Evolutionary conservation across 495 filamentous ascomycete genomes (phyloP).

Genomic region (Daldinia childiae): DNA sequence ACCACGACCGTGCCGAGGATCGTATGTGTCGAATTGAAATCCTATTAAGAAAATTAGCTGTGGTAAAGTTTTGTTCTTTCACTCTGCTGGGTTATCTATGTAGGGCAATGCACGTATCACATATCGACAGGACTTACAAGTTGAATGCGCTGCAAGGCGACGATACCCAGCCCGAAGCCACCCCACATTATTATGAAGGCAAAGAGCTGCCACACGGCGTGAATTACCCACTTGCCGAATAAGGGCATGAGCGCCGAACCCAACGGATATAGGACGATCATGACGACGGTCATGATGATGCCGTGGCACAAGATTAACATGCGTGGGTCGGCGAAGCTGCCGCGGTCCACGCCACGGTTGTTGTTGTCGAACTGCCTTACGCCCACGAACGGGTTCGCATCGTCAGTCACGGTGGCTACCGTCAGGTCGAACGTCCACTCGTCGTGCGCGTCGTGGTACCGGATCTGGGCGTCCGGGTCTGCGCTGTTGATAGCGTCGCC

Average conservation of each 20-base stretch:
- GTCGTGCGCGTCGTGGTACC: conserved; percentile 65
- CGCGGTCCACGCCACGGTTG: conserved; percentile 31
- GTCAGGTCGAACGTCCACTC: conserved; percentile 67
- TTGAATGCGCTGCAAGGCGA: conserved; percentile 49
- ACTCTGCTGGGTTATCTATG: not conserved
- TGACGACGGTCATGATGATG: conserved; percentile 66
- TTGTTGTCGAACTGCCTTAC: conserved; percentile 35
- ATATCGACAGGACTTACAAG: conserved; percentile 49
- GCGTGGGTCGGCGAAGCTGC: conserved; percentile 27
- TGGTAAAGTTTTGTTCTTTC: not conserved
- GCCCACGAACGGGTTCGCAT: conserved; percentile 68
- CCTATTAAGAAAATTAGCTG: conserved; percentile 34
- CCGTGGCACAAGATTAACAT: conserved; percentile 55
- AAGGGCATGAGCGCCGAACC: conserved; percentile 67
- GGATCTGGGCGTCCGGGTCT: conserved; percentile 58
- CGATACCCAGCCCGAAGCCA: conserved; percentile 70
- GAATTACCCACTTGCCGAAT: conserved; percentile 60
- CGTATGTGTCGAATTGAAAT: conserved; percentile 55
- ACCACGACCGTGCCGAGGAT: conserved; percentile 69
- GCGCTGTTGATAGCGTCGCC: conserved; percentile 67
- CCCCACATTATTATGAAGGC: conserved; percentile 64
- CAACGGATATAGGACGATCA: conserved; percentile 64
- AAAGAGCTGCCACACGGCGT: conserved; percentile 67
- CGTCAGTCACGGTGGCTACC: conserved; percentile 60
- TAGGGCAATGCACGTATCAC: too few relatives aligned